These are phyloP conservation scores for Candida tibetensis DNA, from an alignment of 805 yeast genomes.

Conservation along the genomic window DNA sequence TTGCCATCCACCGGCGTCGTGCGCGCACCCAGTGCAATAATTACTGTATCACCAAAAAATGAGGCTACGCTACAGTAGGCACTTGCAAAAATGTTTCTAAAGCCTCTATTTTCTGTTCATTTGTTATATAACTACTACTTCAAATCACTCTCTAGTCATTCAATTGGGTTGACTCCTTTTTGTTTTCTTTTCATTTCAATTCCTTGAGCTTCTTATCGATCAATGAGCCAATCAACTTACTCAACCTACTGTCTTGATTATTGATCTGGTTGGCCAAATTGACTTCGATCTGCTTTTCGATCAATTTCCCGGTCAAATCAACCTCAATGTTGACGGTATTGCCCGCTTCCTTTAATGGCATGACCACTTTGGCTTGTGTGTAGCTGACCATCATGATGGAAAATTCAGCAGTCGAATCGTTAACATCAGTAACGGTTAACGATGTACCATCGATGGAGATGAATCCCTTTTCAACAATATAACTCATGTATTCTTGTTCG, in stretches of 20 bases:
- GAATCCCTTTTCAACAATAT: conserved; percentile 93
- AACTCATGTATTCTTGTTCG: conserved; percentile 59
- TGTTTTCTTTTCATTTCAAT: conserved; percentile 1
- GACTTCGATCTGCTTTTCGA: conserved; percentile 77
- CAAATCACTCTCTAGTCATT: too few species aligned
- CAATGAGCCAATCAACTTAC: conserved; percentile 39
- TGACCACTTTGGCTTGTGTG: conserved; percentile 77
- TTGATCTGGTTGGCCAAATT: conserved; percentile 53
- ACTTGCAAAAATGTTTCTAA: too few species aligned
- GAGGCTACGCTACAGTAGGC: background rate
- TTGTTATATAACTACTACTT: too few species aligned
- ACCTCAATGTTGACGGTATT: conserved; percentile 86
- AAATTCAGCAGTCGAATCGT: conserved; percentile 55
- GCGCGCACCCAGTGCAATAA: too few species aligned
- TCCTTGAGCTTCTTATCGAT: conserved; percentile 30
- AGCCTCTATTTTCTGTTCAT: too few species aligned
- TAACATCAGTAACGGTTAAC: conserved; percentile 79
- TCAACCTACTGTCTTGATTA: conserved; percentile 49
- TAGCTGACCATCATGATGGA: conserved; percentile 89
- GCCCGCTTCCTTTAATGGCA: conserved; percentile 64
- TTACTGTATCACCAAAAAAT: background rate
- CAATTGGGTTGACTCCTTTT: too few species aligned
- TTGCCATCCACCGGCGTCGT: too few species aligned
- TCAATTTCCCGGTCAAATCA: conserved; percentile 87
- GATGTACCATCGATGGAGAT: conserved; percentile 92